Evolutionary conservation across 2,329 filamentous ascomycete genomes (phyloP), one percentile per base, ranked within the genome.

Genomic region (Colletotrichum gloeosporioides): DNA sequence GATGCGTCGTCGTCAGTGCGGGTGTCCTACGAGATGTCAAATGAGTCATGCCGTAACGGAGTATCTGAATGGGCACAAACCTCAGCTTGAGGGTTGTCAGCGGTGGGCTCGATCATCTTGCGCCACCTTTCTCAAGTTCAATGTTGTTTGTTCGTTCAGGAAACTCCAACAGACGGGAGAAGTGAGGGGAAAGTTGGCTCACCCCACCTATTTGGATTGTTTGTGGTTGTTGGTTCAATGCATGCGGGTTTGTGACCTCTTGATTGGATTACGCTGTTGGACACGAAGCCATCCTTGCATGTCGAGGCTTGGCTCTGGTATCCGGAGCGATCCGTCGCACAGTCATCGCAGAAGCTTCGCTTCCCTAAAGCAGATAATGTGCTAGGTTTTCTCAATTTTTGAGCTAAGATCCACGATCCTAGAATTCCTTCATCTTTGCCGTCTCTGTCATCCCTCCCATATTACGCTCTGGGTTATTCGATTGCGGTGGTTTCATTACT

Each of bases 61-160:
- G 36, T 4, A 44, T 3, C 18, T 18, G 4, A 6, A 9, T n/a
- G 5, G 18, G 18, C 5, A 44, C 39, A 44, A n/a, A 44, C 39
- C 39, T 44, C 18, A 12, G 18, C 18, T 44, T 44, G 39, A 44
- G 39, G 39, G 18, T 44, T n/a, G 9, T 44, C 39, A 44, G 39
- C 16, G 39, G 18, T 44, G 39, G 39, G 18, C 18, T 44, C 39
- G 9, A 44, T n/a, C 39, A 44, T 44, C 18, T 3, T 44, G 18
- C 39, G 16, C 5, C 18, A 2, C 1, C 3, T n/a, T n/a, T 2
- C 8, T 44, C 16, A 12, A n/a, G 1, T n/a, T 44, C 2, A 44
- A 10, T 12, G 18, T 6, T 5, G 39, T 44, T 44, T 3, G 4
- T n/a, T n/a, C 2, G 2, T 44, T 5, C 18, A 44, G 18, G 3